A percentile compares a stretch with the other conserved stretches of the same genome.
These are phyloP conservation scores for Populus deltoides DNA, from an alignment of 345 rosid genomes.

Conservation along the genomic window DNA sequence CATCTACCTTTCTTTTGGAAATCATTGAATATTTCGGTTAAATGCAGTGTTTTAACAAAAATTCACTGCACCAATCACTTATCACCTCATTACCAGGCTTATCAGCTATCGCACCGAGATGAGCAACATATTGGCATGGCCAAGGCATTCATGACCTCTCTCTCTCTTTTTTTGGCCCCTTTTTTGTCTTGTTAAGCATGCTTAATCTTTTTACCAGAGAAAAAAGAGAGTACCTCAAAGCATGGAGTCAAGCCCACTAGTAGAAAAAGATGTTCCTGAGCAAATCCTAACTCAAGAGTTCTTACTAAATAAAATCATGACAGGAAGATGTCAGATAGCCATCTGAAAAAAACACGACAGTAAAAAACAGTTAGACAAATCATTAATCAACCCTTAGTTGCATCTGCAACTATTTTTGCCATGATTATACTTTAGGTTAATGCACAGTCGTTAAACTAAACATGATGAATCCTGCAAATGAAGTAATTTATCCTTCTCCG, in stretches of 20 bases:
- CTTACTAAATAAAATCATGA: background rate
- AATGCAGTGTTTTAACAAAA: background rate
- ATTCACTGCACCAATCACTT: background rate
- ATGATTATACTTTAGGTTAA: background rate
- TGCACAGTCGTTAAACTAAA: background rate
- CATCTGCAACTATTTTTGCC: no score
- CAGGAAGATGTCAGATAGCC: background rate
- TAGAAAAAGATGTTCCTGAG: background rate
- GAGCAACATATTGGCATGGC: background rate
- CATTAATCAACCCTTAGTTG: background rate
- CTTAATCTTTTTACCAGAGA: background rate
- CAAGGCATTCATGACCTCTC: background rate
- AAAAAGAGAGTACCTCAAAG: background rate
- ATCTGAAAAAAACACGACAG: background rate
- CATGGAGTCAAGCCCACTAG: background rate
- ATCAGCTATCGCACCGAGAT: background rate
- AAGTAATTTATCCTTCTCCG: background rate
- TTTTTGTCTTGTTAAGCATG: background rate
- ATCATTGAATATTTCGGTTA: background rate
- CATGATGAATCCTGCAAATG: background rate
- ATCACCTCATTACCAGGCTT: background rate
- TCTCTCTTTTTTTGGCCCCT: background rate
- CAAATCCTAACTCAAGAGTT: background rate
- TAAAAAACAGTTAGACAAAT: background rate
- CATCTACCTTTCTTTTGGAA: background rate